Evolutionary conservation across 169 alveolate species (phyloP), one percentile per base, ranked within the genome.

Genomic region (Plasmodium berghei): DNA sequence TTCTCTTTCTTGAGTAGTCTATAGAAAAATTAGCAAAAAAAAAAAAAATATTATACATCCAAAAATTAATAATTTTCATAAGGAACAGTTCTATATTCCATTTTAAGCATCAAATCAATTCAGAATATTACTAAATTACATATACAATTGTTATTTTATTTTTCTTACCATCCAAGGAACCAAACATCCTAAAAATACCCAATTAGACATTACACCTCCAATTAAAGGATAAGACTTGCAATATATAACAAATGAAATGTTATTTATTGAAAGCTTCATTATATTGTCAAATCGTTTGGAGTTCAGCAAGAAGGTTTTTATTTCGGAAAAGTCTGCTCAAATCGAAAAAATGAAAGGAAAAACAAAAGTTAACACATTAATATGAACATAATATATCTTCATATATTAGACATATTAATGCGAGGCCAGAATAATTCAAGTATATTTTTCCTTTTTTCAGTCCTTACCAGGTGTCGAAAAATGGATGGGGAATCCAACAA

Each of bases 401-500:
- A 22, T 22, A 22, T 1, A 22, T 22, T 22, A 22, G 26, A 22
- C 26, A 22, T 22, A 22, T 22, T 22, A 22, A 22, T 22, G 1
- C 1, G 26, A 22, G 26, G 0, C 22, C 10, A 56, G 2, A 6
- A n/a, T 56, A 9, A 56, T 20, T 56, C 9, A 56, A 56, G 22
- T 56, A 56, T 6, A 42, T 45, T 67, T 49, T 6, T 18, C 40
- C 1, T 72, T 40, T 42, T 18, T 20, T 73, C 40, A 42, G 0
- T 49, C 18, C 16, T 54, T 49, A 86, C 91, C 87, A 8, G 49
- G 58, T 42, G 97, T 95, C 49, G 94, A 95, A 85, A 95, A 95
- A 72, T 94, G 97, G 18, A 95, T 94, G 5, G 97, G 97, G n/a
- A 93, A 90, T n/a, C 97, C 97, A 6, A 95, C 93, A 77, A 95